phyloP scores from a whole-genome alignment of 257 asterid genomes.

The Ocimum tenuiflorum region DNA sequence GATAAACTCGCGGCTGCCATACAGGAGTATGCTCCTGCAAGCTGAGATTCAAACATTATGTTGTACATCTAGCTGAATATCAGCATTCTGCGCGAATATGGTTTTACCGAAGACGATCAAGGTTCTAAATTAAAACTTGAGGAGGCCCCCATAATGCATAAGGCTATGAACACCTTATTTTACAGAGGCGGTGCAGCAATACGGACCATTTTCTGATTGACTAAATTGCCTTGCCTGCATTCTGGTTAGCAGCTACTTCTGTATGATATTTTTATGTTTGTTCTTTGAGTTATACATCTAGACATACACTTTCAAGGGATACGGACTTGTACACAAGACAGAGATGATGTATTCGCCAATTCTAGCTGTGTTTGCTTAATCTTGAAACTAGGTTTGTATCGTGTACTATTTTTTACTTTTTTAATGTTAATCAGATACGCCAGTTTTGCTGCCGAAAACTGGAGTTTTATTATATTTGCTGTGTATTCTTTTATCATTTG shows the following conservation, averaged over 20 bases:
- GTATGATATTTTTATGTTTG: background rate
- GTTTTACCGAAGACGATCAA: background rate
- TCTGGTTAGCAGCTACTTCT: constrained; percentile 5
- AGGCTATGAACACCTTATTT: constrained; percentile 13
- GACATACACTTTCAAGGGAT: background rate
- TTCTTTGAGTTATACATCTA: background rate
- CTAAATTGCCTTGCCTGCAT: background rate
- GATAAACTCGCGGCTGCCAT: constrained; percentile 72
- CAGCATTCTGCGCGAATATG: constrained; percentile 5
- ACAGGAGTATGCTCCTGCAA: constrained; percentile 71
- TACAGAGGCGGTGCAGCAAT: constrained; percentile 14
- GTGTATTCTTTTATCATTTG: too few species aligned
- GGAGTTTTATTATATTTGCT: too few species aligned
- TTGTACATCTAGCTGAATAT: constrained; percentile 36
- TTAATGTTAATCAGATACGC: background rate
- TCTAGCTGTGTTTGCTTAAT: background rate
- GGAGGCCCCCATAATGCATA: constrained; percentile 21
- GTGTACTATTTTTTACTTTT: background rate
- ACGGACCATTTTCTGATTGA: constrained; percentile 1
- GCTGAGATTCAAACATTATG: constrained; percentile 30
- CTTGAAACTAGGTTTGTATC: background rate
- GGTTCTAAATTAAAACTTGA: constrained; percentile 1
- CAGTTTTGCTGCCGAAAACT: too few species aligned
- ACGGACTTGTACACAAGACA: background rate
- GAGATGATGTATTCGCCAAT: background rate